Evolutionary conservation across 768 basidiomycete genomes (phyloP).

Genomic region (Leccinum sublutescens): DNA sequence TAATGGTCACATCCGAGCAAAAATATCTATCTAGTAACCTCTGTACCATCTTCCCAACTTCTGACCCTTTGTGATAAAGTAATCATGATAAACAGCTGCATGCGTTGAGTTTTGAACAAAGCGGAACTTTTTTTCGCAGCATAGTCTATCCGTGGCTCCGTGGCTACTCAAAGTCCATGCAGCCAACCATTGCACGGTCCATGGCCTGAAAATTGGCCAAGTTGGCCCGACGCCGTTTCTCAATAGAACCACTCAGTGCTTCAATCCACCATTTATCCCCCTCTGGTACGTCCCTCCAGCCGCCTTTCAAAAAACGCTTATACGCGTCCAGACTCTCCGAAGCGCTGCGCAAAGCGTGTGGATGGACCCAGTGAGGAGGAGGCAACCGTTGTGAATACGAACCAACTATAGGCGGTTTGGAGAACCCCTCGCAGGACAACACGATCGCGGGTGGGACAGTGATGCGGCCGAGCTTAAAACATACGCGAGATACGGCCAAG

Average conservation of each 20-base stretch:
- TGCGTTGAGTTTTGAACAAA: neutral
- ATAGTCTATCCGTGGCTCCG: too few relatives aligned
- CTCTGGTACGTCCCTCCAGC: constrained; percentile 58
- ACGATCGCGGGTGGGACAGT: constrained; percentile 67
- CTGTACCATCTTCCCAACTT: too few relatives aligned
- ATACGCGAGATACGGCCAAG: too few relatives aligned
- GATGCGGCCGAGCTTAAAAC: constrained; percentile 68
- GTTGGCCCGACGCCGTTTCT: constrained; percentile 30
- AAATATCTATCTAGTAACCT: too few relatives aligned
- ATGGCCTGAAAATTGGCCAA: constrained; percentile 10
- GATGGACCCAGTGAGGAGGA: constrained; percentile 14
- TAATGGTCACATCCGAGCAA: too few relatives aligned
- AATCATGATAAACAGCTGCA: neutral
- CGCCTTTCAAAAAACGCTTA: constrained; percentile 48
- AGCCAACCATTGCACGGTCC: constrained; percentile 1
- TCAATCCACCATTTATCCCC: constrained; percentile 63
- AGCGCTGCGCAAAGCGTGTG: constrained; percentile 6
- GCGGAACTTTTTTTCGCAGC: neutral
- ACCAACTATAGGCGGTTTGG: constrained; percentile 13
- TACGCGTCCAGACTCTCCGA: constrained; percentile 31
- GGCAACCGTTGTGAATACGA: constrained; percentile 10
- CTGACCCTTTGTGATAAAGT: too few relatives aligned
- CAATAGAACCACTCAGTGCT: constrained; percentile 46
- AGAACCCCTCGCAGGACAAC: constrained; percentile 56
- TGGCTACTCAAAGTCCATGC: constrained; percentile 2